phyloP scores from a whole-genome alignment of 192 early-diverging fungal species.

The Coemansia sp. region DNA sequence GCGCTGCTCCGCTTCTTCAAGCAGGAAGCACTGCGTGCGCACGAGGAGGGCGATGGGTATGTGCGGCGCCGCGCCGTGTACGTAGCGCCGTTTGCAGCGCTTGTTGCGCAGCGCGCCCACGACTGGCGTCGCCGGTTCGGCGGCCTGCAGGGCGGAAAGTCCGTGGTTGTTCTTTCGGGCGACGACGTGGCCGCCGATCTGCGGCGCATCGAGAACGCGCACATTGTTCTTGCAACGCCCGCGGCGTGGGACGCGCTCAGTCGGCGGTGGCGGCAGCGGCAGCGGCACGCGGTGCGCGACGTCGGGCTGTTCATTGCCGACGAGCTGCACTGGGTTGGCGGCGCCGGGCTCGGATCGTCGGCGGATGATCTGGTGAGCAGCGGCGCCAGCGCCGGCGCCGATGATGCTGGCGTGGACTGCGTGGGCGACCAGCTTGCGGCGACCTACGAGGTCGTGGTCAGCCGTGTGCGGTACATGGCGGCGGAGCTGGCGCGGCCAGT shows the following conservation, averaged over 20 bases:
- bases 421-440: conserved; percentile 65
- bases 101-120: conserved; percentile 70
- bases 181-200: conserved; percentile 83
- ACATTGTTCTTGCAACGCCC: conserved; percentile 89
- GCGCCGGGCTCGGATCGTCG: conserved; percentile 65
- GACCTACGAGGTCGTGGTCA: conserved; percentile 90
- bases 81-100: conserved; percentile 85
- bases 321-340: conserved; percentile 92
- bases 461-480: conserved; percentile 90
- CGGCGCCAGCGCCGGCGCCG: conserved; percentile 77
- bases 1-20: conserved; percentile 87
- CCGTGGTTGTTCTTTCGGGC: conserved; percentile 84
- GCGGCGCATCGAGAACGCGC: conserved; percentile 85
- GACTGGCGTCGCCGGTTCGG: conserved; percentile 86
- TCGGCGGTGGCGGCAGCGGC: conserved; percentile 92
- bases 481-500: conserved; percentile 76
- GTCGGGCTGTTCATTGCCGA: conserved; percentile 89
- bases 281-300: conserved; percentile 88
- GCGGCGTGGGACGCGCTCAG: conserved; percentile 93
- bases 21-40: conserved; percentile 31
- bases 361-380: conserved; percentile 76
- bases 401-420: conserved; percentile 77
- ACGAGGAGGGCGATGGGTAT: conserved; percentile 26
- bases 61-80: conserved; percentile 76
- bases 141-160: conserved; percentile 82